Evolutionary conservation across 805 yeast species (phyloP), one percentile per base, ranked within the genome.

Genomic region (Pichia phayaonensis): DNA sequence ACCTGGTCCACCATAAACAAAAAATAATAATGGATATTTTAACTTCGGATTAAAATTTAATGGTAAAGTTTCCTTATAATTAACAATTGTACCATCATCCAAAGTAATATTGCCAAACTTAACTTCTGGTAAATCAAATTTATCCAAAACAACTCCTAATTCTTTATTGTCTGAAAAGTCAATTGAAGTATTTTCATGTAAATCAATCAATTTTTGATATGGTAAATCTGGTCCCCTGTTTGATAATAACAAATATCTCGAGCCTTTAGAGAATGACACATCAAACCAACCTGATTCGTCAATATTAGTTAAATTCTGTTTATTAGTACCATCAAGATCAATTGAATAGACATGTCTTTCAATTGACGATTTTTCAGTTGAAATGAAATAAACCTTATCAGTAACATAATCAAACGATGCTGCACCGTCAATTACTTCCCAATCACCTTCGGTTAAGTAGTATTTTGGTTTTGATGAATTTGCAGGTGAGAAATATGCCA

Each of bases 1-100:
- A 36, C 90, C 94, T 10, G 99, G 99, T 0, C 99, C 99, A 22
- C 97, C 97, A 62, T 94, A 94, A 5, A 90, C 90, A 63, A 76
- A 90, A 64, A 94, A 92, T 52, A 94, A 72, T 0, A 94, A 81
- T 0, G 98, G 98, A 64, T 92, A 90, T 63, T 83, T 74, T 59
- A 74, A 71, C 10, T 68, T 59, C 6, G 65, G 59, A 59, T 86
- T 76, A 63, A 94, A 94, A 56, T 75, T 70, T 42, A 83, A 75
- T 1, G 98, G 98, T 42, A 83, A 70, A 6, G 88, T 84, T 65
- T 90, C 97, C 52, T 80, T 74, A 27, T 80, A 77, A 66, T 90
- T 87, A 13, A 62, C 51, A 4, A 64, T 56, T 27, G 78, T 67
- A 2, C 69, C 75, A 15, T 55, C 48, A 1, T 57, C 56, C 13